These are phyloP conservation scores for Populus ilicifolia DNA, from an alignment of 345 rosid species.

Conservation along the genomic window DNA sequence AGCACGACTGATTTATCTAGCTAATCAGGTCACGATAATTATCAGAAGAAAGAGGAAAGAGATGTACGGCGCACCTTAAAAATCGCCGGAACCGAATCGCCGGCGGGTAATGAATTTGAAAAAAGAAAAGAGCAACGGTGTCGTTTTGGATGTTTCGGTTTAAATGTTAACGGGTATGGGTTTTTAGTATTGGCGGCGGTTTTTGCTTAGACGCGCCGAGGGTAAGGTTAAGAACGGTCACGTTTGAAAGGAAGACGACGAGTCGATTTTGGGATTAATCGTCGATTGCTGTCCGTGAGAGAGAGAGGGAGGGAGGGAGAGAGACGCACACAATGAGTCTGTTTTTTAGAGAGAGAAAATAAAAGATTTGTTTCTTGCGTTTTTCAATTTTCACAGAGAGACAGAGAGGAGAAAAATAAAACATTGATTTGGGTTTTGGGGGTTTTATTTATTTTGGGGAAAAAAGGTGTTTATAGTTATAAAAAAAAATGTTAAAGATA, in stretches of 20 bases:
- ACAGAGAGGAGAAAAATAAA: not conserved
- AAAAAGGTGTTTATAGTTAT: constrained; percentile 26
- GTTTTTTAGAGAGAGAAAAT: constrained; percentile 3
- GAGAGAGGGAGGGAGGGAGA: not conserved
- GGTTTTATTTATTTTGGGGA: constrained; percentile 15
- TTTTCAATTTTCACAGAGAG: not conserved
- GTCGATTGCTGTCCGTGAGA: constrained; percentile 38
- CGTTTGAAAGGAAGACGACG: constrained; percentile 33
- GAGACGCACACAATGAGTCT: not conserved
- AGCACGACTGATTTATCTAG: constrained; percentile 13
- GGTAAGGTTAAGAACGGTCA: constrained; percentile 27
- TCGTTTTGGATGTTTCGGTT: constrained; percentile 5
- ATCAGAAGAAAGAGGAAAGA: constrained; percentile 13
- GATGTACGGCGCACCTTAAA: constrained; percentile 41
- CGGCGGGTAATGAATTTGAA: constrained; percentile 23
- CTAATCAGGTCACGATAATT: constrained; percentile 22
- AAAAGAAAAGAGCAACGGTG: constrained; percentile 19
- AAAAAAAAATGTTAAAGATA: not conserved
- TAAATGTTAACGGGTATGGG: not conserved
- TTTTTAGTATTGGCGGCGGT: constrained; percentile 16
- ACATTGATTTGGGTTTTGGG: constrained; percentile 11
- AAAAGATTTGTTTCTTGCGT: not conserved
- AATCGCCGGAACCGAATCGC: constrained; percentile 52
- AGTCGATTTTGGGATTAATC: constrained; percentile 47
- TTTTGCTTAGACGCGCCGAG: constrained; percentile 11